These are phyloP conservation scores for Limtongozyma cylindracea DNA, from an alignment of 805 yeast genomes.

Conservation along the genomic window DNA sequence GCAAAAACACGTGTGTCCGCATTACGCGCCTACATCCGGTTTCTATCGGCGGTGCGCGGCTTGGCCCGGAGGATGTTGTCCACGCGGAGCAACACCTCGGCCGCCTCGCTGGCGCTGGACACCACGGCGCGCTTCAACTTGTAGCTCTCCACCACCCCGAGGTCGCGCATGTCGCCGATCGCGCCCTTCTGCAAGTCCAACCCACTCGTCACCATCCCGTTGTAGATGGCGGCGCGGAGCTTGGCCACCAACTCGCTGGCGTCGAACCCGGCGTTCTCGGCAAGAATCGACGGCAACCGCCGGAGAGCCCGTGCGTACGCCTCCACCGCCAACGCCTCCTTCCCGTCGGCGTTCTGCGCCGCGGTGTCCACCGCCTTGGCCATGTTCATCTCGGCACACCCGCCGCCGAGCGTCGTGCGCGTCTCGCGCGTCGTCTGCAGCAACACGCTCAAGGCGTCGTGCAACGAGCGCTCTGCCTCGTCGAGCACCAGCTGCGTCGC, in stretches of 20 bases:
- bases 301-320: slow-evolving; percentile 85
- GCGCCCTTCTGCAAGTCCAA: slow-evolving; percentile 65
- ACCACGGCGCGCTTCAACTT: slow-evolving; percentile 88
- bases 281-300: slow-evolving; percentile 84
- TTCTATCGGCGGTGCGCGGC: slow-evolving; percentile 91
- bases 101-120: slow-evolving; percentile 91
- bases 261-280: slow-evolving; percentile 94
- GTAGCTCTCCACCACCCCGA: slow-evolving; percentile 81
- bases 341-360: slow-evolving; percentile 78
- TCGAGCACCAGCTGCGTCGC: slow-evolving; percentile 20
- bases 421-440: slow-evolving; percentile 89
- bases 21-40: too few relatives aligned
- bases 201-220: slow-evolving; percentile 82
- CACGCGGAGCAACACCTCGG: slow-evolving; percentile 84
- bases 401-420: slow-evolving; percentile 83
- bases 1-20: too few relatives aligned
- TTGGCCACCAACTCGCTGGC: slow-evolving; percentile 80
- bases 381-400: slow-evolving; percentile 80
- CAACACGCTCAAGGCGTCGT: slow-evolving; percentile 86
- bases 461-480: slow-evolving; percentile 31
- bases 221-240: slow-evolving; percentile 72
- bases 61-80: slow-evolving; percentile 93
- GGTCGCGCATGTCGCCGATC: slow-evolving; percentile 83
- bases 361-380: slow-evolving; percentile 85
- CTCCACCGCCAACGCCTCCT: slow-evolving; percentile 83